Base-by-base conservation (phyloP, 306 rosid genomes). In the Morella rubra region DNA sequence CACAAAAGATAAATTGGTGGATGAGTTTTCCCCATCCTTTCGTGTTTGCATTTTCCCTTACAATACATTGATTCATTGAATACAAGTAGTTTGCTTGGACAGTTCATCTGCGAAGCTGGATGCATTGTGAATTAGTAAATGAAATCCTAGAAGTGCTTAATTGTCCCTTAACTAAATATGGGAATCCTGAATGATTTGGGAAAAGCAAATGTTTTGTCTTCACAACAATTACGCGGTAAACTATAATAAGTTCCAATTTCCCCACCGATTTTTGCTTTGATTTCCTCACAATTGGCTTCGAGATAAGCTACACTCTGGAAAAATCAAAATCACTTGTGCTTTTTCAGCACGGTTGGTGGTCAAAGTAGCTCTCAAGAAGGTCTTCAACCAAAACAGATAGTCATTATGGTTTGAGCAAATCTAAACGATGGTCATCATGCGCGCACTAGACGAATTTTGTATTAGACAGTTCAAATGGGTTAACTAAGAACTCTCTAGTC, bases 371-470 rank as follows among this genome's bases (percentile, higher is more conserved):
- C 59, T 52, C 46, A 32, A 32, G 37, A 52, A 22, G 47, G 59
- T 77, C 8, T 70, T 69, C 16, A 68, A 45, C 41, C 70, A 69
- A 69, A 69, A 54, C 75, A 58, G 46, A 61, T 49, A 46, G 77
- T 62, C 66, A 44, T 41, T 69, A 59, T 42, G 22, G 37, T 58
- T 50, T 71, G 18, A 71, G 53, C 16, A 71, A 70, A 58, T 24
- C 59, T 4, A 47, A 70, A 78, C 16, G 15, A 50, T 18, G 70
- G 50, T 69, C 58, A 13, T 7, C 61, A 45, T 46, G 44, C 56
- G 69, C 13, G 6, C 70, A 45, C 61, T 12, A 41, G 19, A 44
- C 11, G 5, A 20, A 6, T 66, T 76, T 65, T 65, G 42, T 47
- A 40, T 53, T 72, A 19, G 41, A 32, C 37, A 32, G 37, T 32